These are phyloP conservation scores for Leccinum colubrinum DNA, from an alignment of 1,284 basidiomycete species.

Conservation along the genomic window DNA sequence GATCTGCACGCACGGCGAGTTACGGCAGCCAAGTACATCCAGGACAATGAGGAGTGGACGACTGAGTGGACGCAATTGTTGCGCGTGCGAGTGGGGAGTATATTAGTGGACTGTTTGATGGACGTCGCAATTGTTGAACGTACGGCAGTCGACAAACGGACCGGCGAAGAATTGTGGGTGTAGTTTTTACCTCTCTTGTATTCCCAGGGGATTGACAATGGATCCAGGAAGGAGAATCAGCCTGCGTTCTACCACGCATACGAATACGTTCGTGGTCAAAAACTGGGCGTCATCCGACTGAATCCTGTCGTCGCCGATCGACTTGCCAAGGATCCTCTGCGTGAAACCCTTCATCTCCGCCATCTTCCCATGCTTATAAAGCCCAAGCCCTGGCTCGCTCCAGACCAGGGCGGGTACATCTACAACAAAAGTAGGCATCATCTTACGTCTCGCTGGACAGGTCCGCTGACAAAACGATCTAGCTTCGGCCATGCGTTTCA, in stretches of 20 bases:
- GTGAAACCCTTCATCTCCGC: slow-evolving; percentile 85
- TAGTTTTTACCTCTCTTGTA: background rate
- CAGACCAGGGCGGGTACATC: slow-evolving; percentile 85
- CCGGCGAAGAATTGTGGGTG: slow-evolving; percentile 59
- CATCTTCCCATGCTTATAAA: slow-evolving; percentile 95
- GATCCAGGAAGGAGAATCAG: slow-evolving; percentile 63
- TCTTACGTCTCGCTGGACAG: background rate
- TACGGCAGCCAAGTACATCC: slow-evolving; percentile 62
- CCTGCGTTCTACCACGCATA: slow-evolving; percentile 93
- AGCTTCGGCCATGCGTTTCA: slow-evolving; percentile 89
- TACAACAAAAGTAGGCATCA: slow-evolving; percentile 62
- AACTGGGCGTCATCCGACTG: slow-evolving; percentile 87
- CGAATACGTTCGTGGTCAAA: slow-evolving; percentile 91
- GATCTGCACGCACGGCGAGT: slow-evolving; percentile 58
- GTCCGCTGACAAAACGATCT: slow-evolving; percentile 5
- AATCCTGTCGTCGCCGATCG: slow-evolving; percentile 82
- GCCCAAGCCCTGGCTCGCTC: slow-evolving; percentile 84
- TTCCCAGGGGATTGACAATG: background rate
- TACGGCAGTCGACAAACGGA: slow-evolving; percentile 52
- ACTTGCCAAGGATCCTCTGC: slow-evolving; percentile 75
- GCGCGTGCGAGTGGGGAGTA: slow-evolving; percentile 79
- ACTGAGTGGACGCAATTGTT: slow-evolving; percentile 81
- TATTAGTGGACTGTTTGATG: slow-evolving; percentile 84
- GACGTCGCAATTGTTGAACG: slow-evolving; percentile 80
- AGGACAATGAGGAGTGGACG: slow-evolving; percentile 68